These are phyloP conservation scores for Fusarium nodosum DNA, from an alignment of 2,329 filamentous ascomycete species.

Conservation along the genomic window DNA sequence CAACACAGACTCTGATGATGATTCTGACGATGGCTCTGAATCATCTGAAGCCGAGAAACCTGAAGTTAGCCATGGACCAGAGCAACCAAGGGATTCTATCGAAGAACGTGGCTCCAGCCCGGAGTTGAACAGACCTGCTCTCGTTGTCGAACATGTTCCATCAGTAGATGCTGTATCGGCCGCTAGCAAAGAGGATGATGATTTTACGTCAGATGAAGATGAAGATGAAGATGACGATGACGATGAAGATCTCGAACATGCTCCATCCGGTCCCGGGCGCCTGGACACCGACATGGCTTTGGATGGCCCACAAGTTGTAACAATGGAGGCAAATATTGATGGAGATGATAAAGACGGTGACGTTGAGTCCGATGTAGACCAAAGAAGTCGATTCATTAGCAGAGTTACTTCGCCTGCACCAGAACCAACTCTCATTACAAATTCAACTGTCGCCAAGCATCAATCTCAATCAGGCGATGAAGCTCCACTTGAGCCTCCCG, in stretches of 20 bases:
- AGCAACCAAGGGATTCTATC: not conserved
- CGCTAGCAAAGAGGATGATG: not conserved
- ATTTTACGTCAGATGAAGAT: slow-evolving; percentile 9
- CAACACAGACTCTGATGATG: slow-evolving; percentile 8
- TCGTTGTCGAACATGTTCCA: not conserved
- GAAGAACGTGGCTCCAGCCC: not conserved
- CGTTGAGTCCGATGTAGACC: not conserved
- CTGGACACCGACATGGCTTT: not conserved
- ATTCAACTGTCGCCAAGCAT: not conserved
- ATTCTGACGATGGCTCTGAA: not conserved
- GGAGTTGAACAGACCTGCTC: not conserved
- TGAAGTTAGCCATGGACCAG: not conserved
- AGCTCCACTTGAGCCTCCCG: slow-evolving; percentile 2
- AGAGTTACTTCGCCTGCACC: not conserved
- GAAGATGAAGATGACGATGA: too few species aligned
- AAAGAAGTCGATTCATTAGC: not conserved
- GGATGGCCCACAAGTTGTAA: not conserved
- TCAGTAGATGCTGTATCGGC: not conserved
- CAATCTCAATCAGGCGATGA: slow-evolving; percentile 18
- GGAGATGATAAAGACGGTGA: not conserved
- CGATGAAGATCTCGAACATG: slow-evolving; percentile 12
- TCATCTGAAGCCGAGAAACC: not conserved
- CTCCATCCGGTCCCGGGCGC: slow-evolving; percentile 6
- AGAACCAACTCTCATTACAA: slow-evolving; percentile 9
- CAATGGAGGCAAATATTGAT: not conserved